A percentile compares a stretch with the other conserved stretches of the same genome.
These are phyloP conservation scores for Sequoiadendron giganteum DNA, from an alignment of 75 land plant genomes.

Conservation along the genomic window DNA sequence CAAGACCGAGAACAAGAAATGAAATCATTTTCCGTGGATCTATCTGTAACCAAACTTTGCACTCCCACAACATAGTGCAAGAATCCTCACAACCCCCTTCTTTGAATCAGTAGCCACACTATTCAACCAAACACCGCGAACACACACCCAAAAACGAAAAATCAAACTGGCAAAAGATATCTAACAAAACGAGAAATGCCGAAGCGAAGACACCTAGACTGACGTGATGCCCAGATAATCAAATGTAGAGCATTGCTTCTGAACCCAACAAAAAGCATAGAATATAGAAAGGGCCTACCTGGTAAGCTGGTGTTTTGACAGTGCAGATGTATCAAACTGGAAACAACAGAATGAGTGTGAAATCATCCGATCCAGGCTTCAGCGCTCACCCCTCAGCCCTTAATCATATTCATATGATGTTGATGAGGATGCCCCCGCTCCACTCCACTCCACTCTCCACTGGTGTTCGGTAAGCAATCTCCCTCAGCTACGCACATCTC, in stretches of 20 bases:
- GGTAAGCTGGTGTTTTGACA: neutral
- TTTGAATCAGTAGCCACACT: neutral
- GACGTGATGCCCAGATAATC: neutral
- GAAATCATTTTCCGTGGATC: neutral
- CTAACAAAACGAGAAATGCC: neutral
- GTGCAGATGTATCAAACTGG: neutral
- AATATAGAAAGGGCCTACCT: neutral
- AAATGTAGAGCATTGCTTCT: neutral
- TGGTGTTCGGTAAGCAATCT: constrained; percentile 5
- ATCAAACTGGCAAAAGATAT: too few relatives aligned
- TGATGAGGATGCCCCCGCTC: neutral
- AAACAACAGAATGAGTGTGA: neutral
- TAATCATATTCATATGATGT: neutral
- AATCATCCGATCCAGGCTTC: neutral
- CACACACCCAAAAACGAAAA: too few relatives aligned
- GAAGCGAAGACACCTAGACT: too few relatives aligned
- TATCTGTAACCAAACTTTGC: neutral
- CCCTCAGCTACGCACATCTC: neutral
- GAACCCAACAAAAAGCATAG: neutral
- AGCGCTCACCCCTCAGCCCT: neutral
- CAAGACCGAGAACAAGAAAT: neutral
- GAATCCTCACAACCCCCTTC: neutral
- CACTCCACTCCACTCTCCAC: neutral
- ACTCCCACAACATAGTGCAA: neutral
- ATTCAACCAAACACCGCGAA: neutral